These are phyloP conservation scores for Camelina laxa DNA, from an alignment of 345 rosid species.

Conservation along the genomic window DNA sequence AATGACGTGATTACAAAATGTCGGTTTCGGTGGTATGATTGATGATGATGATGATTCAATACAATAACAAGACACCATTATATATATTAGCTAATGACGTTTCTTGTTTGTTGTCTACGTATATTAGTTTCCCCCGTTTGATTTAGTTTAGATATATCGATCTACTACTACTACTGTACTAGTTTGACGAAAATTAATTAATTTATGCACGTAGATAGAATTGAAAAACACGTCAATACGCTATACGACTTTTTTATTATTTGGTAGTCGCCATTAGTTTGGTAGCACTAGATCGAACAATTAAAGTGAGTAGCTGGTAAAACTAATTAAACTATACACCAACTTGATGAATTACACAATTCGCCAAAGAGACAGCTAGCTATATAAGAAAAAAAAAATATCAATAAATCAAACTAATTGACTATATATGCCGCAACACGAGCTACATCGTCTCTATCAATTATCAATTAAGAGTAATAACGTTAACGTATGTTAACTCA, in stretches of 20 bases:
- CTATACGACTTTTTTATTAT: neutral
- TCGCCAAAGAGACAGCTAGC: slow-evolving; percentile 27
- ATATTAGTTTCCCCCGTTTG: neutral
- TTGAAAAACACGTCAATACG: slow-evolving; percentile 23
- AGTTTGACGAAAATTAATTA: neutral
- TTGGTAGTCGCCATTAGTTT: slow-evolving; percentile 10
- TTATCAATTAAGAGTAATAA: neutral
- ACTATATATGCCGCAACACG: slow-evolving; percentile 1
- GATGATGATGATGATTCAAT: neutral
- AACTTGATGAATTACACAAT: neutral
- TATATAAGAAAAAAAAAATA: neutral
- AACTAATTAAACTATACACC: slow-evolving; percentile 14
- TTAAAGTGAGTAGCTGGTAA: slow-evolving; percentile 19
- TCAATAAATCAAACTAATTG: neutral
- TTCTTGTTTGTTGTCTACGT: neutral
- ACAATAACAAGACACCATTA: neutral
- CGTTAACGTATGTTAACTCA: neutral
- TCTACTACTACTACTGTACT: neutral
- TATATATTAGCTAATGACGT: neutral
- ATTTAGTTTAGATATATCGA: neutral
- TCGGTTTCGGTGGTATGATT: slow-evolving; percentile 14
- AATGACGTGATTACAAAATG: slow-evolving; percentile 8
- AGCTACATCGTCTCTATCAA: neutral
- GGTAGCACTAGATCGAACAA: slow-evolving; percentile 29
- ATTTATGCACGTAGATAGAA: neutral